These are phyloP conservation scores for Mucor irregularis DNA, from an alignment of 371 early-diverging fungal species.

Conservation along the genomic window DNA sequence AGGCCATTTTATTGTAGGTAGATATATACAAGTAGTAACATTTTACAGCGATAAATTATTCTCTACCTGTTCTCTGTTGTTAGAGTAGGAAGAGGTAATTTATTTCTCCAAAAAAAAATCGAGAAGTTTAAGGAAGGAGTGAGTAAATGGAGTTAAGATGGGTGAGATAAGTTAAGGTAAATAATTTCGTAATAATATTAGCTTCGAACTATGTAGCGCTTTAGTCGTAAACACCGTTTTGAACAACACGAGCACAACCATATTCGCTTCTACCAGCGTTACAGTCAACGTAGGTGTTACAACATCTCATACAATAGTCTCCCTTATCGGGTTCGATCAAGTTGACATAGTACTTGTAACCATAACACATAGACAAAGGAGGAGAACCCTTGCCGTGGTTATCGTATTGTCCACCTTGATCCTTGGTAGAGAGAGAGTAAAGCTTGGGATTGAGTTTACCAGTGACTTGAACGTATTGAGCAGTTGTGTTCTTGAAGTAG, in stretches of 20 bases:
- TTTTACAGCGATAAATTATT: too few species aligned
- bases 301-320: constrained; percentile 33
- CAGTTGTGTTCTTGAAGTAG: constrained; percentile 26
- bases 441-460: constrained; percentile 32
- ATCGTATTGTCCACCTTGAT: constrained; percentile 48
- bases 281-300: constrained; percentile 28
- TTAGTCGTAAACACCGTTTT: constrained; percentile 8
- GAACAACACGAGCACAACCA: constrained; percentile 34
- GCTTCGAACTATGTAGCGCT: too few species aligned
- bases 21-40: too few species aligned
- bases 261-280: constrained; percentile 37
- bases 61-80: too few species aligned
- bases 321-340: constrained; percentile 29
- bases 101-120: too few species aligned
- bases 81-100: too few species aligned
- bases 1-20: too few species aligned
- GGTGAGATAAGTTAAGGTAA: too few species aligned
- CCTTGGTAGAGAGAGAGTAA: constrained; percentile 28
- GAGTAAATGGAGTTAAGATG: too few species aligned
- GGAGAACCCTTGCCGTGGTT: constrained; percentile 35
- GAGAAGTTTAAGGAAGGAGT: too few species aligned
- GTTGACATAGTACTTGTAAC: constrained; percentile 31
- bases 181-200: too few species aligned
- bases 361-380: constrained; percentile 25
- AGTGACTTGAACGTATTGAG: constrained; percentile 40